Base-by-base conservation (phyloP, 164 flowering plant species). In the Magnolia officinalis region DNA sequence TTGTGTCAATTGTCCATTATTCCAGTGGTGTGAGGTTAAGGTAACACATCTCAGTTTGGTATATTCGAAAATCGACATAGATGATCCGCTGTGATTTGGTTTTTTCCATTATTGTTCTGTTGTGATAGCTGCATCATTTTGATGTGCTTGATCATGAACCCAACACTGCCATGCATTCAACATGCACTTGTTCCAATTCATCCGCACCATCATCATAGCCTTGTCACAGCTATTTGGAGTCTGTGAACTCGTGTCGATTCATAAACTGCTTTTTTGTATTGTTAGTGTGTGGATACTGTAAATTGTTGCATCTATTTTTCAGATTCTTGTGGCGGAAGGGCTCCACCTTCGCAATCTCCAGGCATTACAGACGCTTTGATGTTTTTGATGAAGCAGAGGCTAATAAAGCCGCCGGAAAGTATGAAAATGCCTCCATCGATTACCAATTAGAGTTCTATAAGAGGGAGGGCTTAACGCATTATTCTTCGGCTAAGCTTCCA, bases 351-450 rank as follows among this genome's bases (percentile, higher is more conserved):
- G 98, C 99, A 18, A 94, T 96, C 79, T 96, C 99, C 55, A 88
- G 90, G 83, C 99, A 96, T 82, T 96, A 96, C 70, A 87, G 79
- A 75, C 94, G 98, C 51, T 96, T 94, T 84, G 98, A 96, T 75
- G 97, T 96, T 71, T 91, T 91, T 86, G 86, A 82, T 74, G 99
- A 96, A 84, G 99, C 98, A 76, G 97, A 91, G 76, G 99, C 99
- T 50, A 94, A 96, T 79, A 93, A 93, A 88, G 98, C 91, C 76
- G 98, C 90, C 18, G 93, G 91, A 75, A 96, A 96, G 69, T 96
- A 94, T 77, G 90, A 87, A 67, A 96, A 94, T 83, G 75, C 88
- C 66, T 94, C 99, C 68, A 94, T 96, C 78, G 96, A 96, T 83
- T 68, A 67, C 78, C 99, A 96, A 83, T 78, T 96, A 65, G 89